Base-by-base conservation (phyloP, 2,329 filamentous ascomycete species). In the Torrubiella hemipterigena region DNA sequence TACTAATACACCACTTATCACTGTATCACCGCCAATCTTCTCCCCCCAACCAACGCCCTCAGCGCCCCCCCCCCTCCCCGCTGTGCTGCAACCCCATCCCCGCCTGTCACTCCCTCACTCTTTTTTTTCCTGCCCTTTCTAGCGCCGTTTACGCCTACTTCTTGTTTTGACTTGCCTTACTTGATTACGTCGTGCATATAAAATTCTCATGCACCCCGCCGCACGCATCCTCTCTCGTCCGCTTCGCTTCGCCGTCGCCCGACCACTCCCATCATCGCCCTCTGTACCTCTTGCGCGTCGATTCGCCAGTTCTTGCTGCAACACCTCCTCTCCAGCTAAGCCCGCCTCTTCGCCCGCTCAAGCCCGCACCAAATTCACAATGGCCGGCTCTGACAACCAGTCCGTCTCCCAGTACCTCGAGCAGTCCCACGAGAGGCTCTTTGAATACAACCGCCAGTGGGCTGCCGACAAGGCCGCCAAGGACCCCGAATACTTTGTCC, bases 381-480 rank as follows among this genome's bases (percentile, higher is more conserved):
- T 55, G 54, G 44, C 51, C 20, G 48, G 33, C 20, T 11, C 29
- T 14, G 23, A n/a, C 32, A 17, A 56, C 17, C 38, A 57, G 18
- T 61, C 69, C 36, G 61, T 70, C 40, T 52, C 55, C 39, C 52
- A 55, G 38, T 78, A 79, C 50, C 67, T 79, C 37, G 56, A 69
- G 55, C 61, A 77, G 58, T 67, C 63, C 44, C 77, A 82, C 53
- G 71, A 78, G 46, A 65, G 67, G 37, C 68, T 82, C 46, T 82
- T 83, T 44, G 69, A 78, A 42, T 70, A 73, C 63, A 83, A 82
- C 61, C 59, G 63, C 40, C 59, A 61, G 33, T 83, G 78, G 78
- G 77, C 76, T 10, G 63, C 63, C 28, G 55, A 69, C 40, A 74
- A 77, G 59, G 56, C 46, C 42, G 51, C 55, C 40, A 60, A 63